Percentiles rank a stretch among this genome's conserved stretches.
Evolutionary conservation across 2,329 filamentous ascomycete species (phyloP).

Genomic region (Alternaria viburni): DNA sequence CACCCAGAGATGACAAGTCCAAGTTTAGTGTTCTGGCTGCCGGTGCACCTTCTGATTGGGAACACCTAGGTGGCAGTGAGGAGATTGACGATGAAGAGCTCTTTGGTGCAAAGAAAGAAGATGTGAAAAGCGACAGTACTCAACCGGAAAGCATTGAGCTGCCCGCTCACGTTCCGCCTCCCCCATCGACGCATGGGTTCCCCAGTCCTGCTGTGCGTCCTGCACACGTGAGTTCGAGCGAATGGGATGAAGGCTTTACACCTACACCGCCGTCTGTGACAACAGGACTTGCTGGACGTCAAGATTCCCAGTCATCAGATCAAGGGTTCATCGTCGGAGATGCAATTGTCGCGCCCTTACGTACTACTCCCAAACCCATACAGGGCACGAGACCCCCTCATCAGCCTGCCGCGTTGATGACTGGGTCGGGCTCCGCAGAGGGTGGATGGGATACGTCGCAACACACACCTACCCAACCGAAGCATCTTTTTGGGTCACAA

Average conservation of each 20-base stretch:
- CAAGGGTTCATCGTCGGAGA: slow-evolving; percentile 32
- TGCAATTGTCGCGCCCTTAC: slow-evolving; percentile 21
- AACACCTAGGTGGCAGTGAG: slow-evolving; percentile 40
- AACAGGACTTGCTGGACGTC: slow-evolving; percentile 22
- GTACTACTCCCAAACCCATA: slow-evolving; percentile 24
- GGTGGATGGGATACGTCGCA: slow-evolving; percentile 14
- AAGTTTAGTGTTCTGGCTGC: slow-evolving; percentile 42
- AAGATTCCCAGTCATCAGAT: slow-evolving; percentile 21
- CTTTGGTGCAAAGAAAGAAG: slow-evolving; percentile 36
- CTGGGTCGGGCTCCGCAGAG: slow-evolving; percentile 18
- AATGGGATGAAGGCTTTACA: slow-evolving; percentile 33
- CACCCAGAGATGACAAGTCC: slow-evolving; percentile 34
- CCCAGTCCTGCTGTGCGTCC: slow-evolving; percentile 39
- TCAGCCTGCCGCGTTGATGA: slow-evolving; percentile 14
- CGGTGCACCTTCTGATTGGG: slow-evolving; percentile 49
- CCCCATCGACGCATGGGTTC: slow-evolving; percentile 37
- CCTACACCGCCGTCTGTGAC: slow-evolving; percentile 39
- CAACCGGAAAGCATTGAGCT: slow-evolving; percentile 40
- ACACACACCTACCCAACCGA: slow-evolving; percentile 20
- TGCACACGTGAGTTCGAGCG: slow-evolving; percentile 13
- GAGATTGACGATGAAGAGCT: slow-evolving; percentile 47
- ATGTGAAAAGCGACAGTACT: slow-evolving; percentile 15
- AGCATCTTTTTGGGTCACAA: neutral
- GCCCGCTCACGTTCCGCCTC: slow-evolving; percentile 31
- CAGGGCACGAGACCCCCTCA: slow-evolving; percentile 15